A percentile compares a stretch with the other conserved stretches of the same genome.
Conservation (phyloP, 179 eudicot species). For the Spinacia oleracea region DNA sequence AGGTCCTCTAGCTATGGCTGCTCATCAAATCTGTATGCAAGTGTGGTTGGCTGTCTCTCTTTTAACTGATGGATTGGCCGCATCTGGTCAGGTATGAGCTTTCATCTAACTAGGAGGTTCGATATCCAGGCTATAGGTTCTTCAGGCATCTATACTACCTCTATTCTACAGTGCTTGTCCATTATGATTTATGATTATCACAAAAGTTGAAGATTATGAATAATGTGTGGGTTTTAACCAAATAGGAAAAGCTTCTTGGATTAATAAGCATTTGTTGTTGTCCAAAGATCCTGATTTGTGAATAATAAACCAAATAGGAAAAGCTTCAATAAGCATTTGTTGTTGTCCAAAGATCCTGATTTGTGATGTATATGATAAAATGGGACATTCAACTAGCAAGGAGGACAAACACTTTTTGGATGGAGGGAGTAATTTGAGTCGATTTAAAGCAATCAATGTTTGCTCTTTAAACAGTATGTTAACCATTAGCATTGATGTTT, state of each 20-base stretch:
- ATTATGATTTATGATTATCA: neutral
- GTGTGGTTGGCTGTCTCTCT: constrained; percentile 97
- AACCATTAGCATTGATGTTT: neutral
- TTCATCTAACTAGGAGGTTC: neutral
- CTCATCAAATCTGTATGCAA: constrained; percentile 93
- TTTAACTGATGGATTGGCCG: constrained; percentile 83
- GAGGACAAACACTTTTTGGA: neutral
- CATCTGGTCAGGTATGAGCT: constrained; percentile 77
- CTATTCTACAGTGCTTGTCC: neutral
- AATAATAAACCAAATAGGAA: neutral
- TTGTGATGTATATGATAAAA: no score
- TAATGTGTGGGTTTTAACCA: neutral
- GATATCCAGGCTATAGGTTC: neutral
- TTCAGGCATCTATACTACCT: neutral
- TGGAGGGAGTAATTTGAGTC: neutral
- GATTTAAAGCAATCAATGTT: no score
- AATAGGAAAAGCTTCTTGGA: neutral
- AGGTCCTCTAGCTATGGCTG: constrained; percentile 94
- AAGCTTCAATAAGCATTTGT: neutral
- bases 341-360: neutral
- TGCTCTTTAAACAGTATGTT: neutral
- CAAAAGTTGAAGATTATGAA: neutral
- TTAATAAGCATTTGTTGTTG: neutral
- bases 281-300: neutral
- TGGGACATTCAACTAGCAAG: neutral